phyloP scores from a whole-genome alignment of 2,329 filamentous ascomycete species.

The Xylariaceae sp. region DNA sequence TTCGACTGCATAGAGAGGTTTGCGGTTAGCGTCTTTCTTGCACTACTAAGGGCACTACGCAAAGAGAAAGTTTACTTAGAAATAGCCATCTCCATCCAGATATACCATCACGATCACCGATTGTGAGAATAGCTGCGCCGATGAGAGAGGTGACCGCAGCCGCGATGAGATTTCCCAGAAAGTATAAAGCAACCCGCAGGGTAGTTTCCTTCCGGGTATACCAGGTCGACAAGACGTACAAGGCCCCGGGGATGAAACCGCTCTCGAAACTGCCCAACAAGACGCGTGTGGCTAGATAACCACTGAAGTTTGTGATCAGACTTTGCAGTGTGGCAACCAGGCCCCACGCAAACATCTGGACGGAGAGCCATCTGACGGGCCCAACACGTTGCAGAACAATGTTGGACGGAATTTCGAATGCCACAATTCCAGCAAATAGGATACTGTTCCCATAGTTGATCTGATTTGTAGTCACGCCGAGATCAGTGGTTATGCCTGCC shows the following conservation, averaged over 20 bases:
- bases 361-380: conserved; percentile 28
- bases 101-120: conserved; percentile 39
- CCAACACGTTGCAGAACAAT: conserved; percentile 30
- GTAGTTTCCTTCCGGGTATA: conserved; percentile 44
- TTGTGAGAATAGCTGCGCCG: conserved; percentile 44
- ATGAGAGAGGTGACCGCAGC: conserved; percentile 47
- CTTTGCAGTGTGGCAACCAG: conserved; percentile 30
- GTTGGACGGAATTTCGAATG: conserved; percentile 32
- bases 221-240: conserved; percentile 50
- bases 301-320: conserved; percentile 37
- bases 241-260: conserved; percentile 48
- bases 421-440: conserved; percentile 29
- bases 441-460: conserved; percentile 31
- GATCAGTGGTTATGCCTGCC: conserved; percentile 26
- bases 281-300: conserved; percentile 42
- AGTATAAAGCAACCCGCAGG: conserved; percentile 46
- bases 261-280: conserved; percentile 47
- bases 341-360: conserved; percentile 33
- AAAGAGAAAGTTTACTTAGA: conserved; percentile 35
- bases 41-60: too few relatives aligned
- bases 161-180: conserved; percentile 51
- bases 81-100: conserved; percentile 51
- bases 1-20: conserved; percentile 19
- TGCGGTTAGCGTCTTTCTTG: background rate
- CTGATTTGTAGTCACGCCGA: conserved; percentile 26